Conservation (phyloP, 192 early-diverging fungal species). For the Coemansia sp. region DNA sequence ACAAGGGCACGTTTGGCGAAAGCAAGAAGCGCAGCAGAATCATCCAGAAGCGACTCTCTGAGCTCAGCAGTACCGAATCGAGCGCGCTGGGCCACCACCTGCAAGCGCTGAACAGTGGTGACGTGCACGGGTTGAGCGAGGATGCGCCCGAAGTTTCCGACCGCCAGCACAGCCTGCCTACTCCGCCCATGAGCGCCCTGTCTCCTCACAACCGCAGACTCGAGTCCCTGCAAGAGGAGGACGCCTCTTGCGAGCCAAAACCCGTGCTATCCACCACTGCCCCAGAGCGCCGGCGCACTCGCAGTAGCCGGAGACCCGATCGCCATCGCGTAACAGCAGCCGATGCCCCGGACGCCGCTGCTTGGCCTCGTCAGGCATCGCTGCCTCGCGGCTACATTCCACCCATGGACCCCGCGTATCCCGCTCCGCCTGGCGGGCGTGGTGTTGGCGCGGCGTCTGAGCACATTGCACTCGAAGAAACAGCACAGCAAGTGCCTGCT, state of each 20-base stretch:
- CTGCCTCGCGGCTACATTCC: neutral
- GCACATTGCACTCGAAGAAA: neutral
- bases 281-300: neutral
- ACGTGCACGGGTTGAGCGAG: neutral
- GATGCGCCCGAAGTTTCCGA: neutral
- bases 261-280: neutral
- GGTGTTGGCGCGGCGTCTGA: neutral
- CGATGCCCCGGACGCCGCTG: neutral
- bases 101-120: too few species aligned
- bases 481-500: neutral
- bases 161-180: neutral
- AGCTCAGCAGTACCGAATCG: neutral
- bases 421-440: neutral
- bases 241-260: neutral
- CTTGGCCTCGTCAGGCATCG: neutral
- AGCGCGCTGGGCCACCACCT: neutral
- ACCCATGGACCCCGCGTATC: neutral
- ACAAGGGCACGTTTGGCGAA: constrained; percentile 24
- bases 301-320: neutral
- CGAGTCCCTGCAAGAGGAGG: neutral
- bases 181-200: neutral
- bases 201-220: neutral
- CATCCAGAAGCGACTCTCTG: constrained; percentile 10
- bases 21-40: constrained; percentile 14
- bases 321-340: neutral